phyloP scores from a whole-genome alignment of 371 early-diverging fungal species.

The Sporodiniella umbellata region DNA sequence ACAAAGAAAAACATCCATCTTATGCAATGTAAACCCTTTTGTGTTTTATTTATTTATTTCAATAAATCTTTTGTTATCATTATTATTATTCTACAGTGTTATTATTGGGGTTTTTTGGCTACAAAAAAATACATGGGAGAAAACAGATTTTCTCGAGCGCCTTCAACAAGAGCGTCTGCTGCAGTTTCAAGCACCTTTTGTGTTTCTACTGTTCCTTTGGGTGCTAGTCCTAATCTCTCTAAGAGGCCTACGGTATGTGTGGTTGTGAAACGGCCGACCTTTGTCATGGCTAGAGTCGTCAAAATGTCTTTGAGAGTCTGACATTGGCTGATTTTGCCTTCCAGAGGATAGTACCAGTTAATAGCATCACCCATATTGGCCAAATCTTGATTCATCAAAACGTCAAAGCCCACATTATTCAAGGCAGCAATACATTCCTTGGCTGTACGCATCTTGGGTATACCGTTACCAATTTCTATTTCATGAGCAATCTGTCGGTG shows the following conservation, averaged over 20 bases:
- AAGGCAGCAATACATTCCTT: constrained; percentile 71
- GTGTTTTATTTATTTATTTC: no score
- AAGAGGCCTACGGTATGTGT: constrained; percentile 64
- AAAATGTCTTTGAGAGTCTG: constrained; percentile 60
- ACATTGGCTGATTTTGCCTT: constrained; percentile 56
- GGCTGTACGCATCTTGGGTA: constrained; percentile 78
- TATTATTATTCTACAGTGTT: no score
- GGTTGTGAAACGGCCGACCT: constrained; percentile 58
- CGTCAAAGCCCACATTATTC: constrained; percentile 82
- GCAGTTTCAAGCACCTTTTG: constrained; percentile 77
- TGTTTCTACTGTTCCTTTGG: constrained; percentile 79
- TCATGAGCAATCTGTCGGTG: constrained; percentile 77
- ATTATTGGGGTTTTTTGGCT: constrained; percentile 73
- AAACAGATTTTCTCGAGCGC: constrained; percentile 74
- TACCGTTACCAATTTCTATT: constrained; percentile 86
- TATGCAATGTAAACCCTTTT: no score
- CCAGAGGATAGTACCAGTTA: constrained; percentile 84
- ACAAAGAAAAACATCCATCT: no score
- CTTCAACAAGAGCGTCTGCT: constrained; percentile 75
- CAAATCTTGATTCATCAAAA: constrained; percentile 67
- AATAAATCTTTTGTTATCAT: no score
- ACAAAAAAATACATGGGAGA: constrained; percentile 95
- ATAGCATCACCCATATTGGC: constrained; percentile 63
- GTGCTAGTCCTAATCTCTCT: constrained; percentile 79
- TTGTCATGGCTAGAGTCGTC: constrained; percentile 52